Percentiles rank a stretch among this genome's conserved stretches.
Evolutionary conservation across 2,329 filamentous ascomycete genomes (phyloP).

Genomic region (Paramyrothecium roridum): DNA sequence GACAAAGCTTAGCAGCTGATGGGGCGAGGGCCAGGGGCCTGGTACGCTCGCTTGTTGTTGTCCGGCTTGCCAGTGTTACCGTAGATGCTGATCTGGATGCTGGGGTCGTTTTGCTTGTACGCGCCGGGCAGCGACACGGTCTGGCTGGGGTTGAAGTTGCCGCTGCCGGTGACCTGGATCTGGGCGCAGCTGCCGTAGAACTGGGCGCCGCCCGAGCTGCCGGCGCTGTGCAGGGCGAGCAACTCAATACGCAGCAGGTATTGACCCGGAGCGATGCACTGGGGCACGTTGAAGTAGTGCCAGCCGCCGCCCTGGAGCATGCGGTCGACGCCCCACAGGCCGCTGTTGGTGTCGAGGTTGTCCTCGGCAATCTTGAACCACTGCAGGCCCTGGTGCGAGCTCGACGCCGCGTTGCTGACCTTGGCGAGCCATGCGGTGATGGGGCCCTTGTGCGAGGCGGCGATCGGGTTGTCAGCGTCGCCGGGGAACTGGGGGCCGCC

Average conservation of each 20-base stretch:
- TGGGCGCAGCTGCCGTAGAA: conserved; percentile 21
- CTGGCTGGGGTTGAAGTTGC: conserved; percentile 15
- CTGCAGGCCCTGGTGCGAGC: conserved; percentile 28
- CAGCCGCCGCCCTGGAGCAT: conserved; percentile 22
- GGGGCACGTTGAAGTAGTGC: conserved; percentile 32
- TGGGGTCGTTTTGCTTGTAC: conserved; percentile 28
- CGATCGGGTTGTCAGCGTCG: conserved; percentile 46
- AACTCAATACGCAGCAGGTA: conserved; percentile 40
- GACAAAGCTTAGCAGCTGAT: conserved; percentile 17
- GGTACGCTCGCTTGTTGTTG: conserved; percentile 26
- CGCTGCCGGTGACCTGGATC: conserved; percentile 20
- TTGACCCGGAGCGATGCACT: conserved; percentile 34
- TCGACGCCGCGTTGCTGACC: conserved; percentile 41
- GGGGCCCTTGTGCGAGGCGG: conserved; percentile 45
- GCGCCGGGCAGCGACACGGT: conserved; percentile 24
- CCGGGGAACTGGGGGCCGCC: conserved; percentile 40
- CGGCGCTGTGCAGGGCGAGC: conserved; percentile 36
- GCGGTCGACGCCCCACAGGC: conserved; percentile 24
- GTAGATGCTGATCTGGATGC: conserved; percentile 31
- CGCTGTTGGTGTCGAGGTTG: conserved; percentile 20
- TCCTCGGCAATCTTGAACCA: conserved; percentile 54
- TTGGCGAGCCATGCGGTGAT: conserved; percentile 46
- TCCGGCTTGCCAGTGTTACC: conserved; percentile 22
- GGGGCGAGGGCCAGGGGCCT: conserved; percentile 28
- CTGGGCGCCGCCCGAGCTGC: conserved; percentile 14